Percentiles rank a stretch among this genome's conserved stretches.
Conservation (phyloP, 495 filamentous ascomycete species). For the Pyrenula massariospora region DNA sequence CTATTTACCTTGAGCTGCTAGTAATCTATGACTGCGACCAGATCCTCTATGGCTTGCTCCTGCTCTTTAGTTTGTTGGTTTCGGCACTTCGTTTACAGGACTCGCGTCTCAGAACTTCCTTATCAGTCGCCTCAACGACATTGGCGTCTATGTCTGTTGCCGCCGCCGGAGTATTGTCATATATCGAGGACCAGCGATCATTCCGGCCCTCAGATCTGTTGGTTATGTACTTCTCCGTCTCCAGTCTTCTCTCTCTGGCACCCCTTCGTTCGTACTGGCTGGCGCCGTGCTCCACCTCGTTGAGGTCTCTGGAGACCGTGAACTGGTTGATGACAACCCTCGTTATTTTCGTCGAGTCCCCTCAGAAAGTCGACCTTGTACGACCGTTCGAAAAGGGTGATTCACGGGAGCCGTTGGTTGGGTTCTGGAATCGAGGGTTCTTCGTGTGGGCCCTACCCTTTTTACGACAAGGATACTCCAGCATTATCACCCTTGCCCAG, state of each 20-base stretch:
- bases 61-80: too few species aligned
- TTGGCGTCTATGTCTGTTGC: too few species aligned
- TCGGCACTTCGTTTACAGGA: too few species aligned
- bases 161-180: constrained; percentile 11
- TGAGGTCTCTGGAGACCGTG: constrained; percentile 7
- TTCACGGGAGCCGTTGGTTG: constrained; percentile 12
- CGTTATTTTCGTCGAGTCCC: constrained; percentile 14
- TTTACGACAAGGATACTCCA: too few species aligned
- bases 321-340: constrained; percentile 6
- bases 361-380: constrained; percentile 11
- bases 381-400: constrained; percentile 8
- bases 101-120: too few species aligned
- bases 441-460: constrained; percentile 22
- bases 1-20: too few species aligned
- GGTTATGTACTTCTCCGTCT: constrained; percentile 19
- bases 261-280: constrained; percentile 21
- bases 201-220: constrained; percentile 19
- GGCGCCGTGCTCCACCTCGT: constrained; percentile 2
- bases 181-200: constrained; percentile 22
- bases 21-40: too few species aligned
- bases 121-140: too few species aligned
- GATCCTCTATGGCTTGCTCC: too few species aligned
- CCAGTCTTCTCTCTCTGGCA: constrained; percentile 11
- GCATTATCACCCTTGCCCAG: too few species aligned
- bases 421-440: constrained; percentile 21